Conservation (phyloP, 1,139 yeast genomes). For the Hemisphaericaspora xylanilytica region DNA sequence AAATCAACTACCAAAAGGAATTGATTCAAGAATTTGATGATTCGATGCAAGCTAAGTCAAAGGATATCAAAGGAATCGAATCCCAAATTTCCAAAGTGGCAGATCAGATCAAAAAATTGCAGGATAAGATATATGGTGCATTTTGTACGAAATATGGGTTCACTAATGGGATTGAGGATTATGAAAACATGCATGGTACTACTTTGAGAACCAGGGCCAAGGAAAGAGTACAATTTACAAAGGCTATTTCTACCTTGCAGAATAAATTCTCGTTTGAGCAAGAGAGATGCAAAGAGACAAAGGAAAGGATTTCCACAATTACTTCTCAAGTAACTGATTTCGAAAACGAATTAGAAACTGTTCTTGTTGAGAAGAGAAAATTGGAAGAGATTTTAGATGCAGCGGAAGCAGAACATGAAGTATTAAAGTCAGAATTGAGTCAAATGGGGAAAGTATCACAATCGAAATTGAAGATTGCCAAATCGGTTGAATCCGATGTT, state of each 20-base stretch:
- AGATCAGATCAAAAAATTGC: slow-evolving; percentile 35
- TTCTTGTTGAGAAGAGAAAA: slow-evolving; percentile 28
- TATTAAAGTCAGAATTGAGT: slow-evolving; percentile 37
- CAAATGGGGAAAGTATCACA: slow-evolving; percentile 25
- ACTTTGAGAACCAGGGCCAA: slow-evolving; percentile 58
- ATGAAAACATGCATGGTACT: slow-evolving; percentile 66
- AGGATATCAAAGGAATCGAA: slow-evolving; percentile 30
- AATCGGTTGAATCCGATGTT: slow-evolving; percentile 29
- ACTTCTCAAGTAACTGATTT: slow-evolving; percentile 30
- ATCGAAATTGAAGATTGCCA: slow-evolving; percentile 26
- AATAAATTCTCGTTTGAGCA: slow-evolving; percentile 65
- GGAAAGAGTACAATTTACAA: slow-evolving; percentile 60
- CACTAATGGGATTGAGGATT: slow-evolving; percentile 54
- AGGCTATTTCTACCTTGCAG: slow-evolving; percentile 59
- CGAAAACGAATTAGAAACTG: slow-evolving; percentile 30
- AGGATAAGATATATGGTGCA: slow-evolving; percentile 44
- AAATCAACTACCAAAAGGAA: slow-evolving; percentile 49
- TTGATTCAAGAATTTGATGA: slow-evolving; percentile 19
- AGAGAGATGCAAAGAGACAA: slow-evolving; percentile 52
- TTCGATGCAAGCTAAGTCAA: slow-evolving; percentile 19
- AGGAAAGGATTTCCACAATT: slow-evolving; percentile 41
- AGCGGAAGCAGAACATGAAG: slow-evolving; percentile 51
- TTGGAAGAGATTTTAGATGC: slow-evolving; percentile 41
- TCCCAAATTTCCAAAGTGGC: slow-evolving; percentile 24
- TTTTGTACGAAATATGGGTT: slow-evolving; percentile 59